Evolutionary conservation across 2,329 filamentous ascomycete species (phyloP).

Genomic region (Arthrobotrys iridis): DNA sequence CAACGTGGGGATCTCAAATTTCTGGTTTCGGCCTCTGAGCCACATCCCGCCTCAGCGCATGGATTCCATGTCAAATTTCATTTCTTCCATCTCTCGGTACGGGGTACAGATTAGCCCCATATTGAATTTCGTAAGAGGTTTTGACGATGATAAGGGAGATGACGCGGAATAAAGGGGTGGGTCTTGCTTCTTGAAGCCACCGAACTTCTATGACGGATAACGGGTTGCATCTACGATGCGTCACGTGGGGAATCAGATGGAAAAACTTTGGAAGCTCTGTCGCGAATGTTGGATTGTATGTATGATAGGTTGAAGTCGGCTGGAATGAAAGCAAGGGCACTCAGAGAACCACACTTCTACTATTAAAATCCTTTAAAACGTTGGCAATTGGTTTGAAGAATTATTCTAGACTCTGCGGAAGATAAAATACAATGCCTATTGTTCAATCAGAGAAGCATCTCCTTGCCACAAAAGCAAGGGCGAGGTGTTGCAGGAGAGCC

Average conservation of each 20-base stretch:
- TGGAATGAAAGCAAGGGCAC: constrained; percentile 12
- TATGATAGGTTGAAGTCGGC: background rate
- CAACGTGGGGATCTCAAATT: constrained; percentile 16
- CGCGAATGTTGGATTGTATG: constrained; percentile 1
- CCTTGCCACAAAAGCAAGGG: background rate
- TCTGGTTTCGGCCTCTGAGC: constrained; percentile 25
- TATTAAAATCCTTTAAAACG: background rate
- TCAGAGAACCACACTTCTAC: constrained; percentile 2
- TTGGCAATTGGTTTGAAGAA: background rate
- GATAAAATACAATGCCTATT: background rate
- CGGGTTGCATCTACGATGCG: background rate
- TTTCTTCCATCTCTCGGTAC: constrained; percentile 13
- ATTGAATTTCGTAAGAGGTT: constrained; percentile 14
- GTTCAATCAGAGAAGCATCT: background rate
- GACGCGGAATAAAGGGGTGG: constrained; percentile 21
- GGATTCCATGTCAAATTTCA: constrained; percentile 27
- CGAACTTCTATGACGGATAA: background rate
- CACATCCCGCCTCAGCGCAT: constrained; percentile 19
- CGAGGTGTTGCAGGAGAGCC: too few species aligned
- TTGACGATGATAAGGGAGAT: constrained; percentile 18
- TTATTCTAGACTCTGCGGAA: background rate
- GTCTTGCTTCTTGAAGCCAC: background rate
- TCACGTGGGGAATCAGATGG: background rate
- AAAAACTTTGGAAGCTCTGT: background rate
- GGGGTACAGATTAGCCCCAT: background rate